Conservation (phyloP, 2,329 filamentous ascomycete genomes). For the Berkeleyomyces basicola region DNA sequence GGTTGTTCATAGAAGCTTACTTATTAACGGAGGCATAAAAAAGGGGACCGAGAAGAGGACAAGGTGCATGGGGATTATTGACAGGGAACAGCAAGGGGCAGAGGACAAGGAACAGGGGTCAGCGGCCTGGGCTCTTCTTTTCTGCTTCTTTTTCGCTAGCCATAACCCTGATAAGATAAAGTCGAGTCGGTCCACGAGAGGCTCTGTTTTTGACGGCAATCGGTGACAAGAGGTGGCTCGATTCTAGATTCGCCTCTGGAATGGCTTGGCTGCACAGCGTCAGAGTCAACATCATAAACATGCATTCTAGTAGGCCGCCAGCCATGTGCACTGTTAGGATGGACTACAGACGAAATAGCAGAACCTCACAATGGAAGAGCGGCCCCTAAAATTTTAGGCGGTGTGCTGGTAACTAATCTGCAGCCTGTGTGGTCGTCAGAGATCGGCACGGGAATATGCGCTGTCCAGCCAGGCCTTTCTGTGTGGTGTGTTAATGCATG, state of each 20-base stretch:
- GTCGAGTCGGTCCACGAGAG: not conserved
- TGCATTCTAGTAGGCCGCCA: not conserved
- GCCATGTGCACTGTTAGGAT: no score
- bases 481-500: not conserved
- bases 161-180: conserved; percentile 13
- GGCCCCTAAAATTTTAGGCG: not conserved
- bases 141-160: not conserved
- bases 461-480: not conserved
- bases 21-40: not conserved
- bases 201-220: not conserved
- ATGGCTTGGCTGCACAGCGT: not conserved
- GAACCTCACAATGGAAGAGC: no score
- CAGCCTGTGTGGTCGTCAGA: not conserved
- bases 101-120: not conserved
- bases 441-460: not conserved
- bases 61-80: not conserved
- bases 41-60: not conserved
- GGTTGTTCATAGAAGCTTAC: not conserved
- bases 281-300: not conserved
- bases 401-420: not conserved
- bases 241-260: not conserved
- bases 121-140: not conserved
- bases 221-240: conserved; percentile 4
- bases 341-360: no score
- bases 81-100: not conserved